A percentile compares a stretch with the other conserved stretches of the same genome.
Conservation (phyloP, 768 basidiomycete genomes). For the Plicaturopsis crispa region DNA sequence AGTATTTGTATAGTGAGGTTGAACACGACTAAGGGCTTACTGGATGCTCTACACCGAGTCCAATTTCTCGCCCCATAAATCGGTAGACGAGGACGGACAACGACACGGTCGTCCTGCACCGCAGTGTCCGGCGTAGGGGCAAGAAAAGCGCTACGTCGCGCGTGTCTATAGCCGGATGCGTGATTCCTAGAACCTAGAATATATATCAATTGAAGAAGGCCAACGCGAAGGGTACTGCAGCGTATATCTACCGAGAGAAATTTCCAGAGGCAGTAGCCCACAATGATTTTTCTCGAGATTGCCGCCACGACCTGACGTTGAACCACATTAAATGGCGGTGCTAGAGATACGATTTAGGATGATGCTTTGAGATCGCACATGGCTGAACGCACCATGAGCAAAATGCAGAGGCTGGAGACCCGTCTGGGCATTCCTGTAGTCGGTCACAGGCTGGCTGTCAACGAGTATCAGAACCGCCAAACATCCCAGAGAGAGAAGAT, state of each 20-base stretch:
- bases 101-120: slow-evolving; percentile 26
- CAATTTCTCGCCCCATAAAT: slow-evolving; percentile 38
- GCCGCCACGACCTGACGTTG: slow-evolving; percentile 34
- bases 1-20: slow-evolving; percentile 5
- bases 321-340: slow-evolving; percentile 41
- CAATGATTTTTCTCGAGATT: slow-evolving; percentile 38
- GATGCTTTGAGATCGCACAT: background rate
- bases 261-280: slow-evolving; percentile 51
- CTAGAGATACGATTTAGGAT: slow-evolving; percentile 17
- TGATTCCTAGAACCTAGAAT: slow-evolving; percentile 39
- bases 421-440: slow-evolving; percentile 39
- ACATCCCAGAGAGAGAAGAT: background rate
- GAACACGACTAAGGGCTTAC: slow-evolving; percentile 23
- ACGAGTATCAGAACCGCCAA: background rate
- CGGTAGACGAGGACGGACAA: slow-evolving; percentile 33
- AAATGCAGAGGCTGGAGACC: slow-evolving; percentile 35
- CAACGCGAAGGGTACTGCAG: background rate
- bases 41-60: slow-evolving; percentile 36
- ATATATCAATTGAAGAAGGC: background rate
- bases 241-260: slow-evolving; percentile 40
- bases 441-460: slow-evolving; percentile 36
- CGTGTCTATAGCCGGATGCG: slow-evolving; percentile 43
- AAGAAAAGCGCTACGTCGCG: slow-evolving; percentile 49
- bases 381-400: slow-evolving; percentile 25
- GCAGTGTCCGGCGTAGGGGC: slow-evolving; percentile 37